phyloP scores from a whole-genome alignment of 139 green algal genomes.

The Edaphochlamys debaryana region DNA sequence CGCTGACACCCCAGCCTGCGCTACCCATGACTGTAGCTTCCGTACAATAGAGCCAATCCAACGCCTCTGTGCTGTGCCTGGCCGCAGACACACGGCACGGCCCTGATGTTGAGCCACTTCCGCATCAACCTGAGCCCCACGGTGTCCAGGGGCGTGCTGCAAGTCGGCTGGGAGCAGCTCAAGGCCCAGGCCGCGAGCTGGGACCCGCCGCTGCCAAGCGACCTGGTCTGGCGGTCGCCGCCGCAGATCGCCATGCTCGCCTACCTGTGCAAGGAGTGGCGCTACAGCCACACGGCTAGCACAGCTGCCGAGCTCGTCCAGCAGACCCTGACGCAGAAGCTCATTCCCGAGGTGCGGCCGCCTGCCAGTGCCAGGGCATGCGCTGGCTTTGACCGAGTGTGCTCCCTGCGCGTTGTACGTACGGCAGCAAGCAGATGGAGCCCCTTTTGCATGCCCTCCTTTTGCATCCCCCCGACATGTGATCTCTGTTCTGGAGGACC shows the following conservation, averaged over 20 bases:
- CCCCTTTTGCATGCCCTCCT: neutral
- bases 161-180: too few relatives aligned
- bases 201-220: constrained; percentile 7
- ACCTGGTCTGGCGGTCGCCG: too few relatives aligned
- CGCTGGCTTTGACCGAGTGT: neutral
- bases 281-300: constrained; percentile 5
- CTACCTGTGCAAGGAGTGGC: too few relatives aligned
- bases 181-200: too few relatives aligned
- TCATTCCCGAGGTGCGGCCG: too few relatives aligned
- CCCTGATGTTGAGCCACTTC: constrained; percentile 9
- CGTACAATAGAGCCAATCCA: neutral
- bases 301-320: constrained; percentile 17
- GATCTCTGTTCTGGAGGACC: constrained; percentile 14
- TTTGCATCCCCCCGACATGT: too few relatives aligned
- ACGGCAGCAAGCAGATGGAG: constrained; percentile 7
- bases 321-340: too few relatives aligned
- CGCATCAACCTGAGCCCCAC: too few relatives aligned
- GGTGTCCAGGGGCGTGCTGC: too few relatives aligned
- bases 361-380: too few relatives aligned
- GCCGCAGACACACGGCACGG: constrained; percentile 15
- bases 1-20: neutral
- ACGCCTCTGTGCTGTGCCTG: neutral
- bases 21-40: too few relatives aligned
- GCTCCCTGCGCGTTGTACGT: neutral
- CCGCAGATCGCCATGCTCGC: too few relatives aligned